Evolutionary conservation across 177 flowering plant genomes (phyloP), one percentile per base, ranked within the genome.

Genomic region (Tripterygium wilfordii): DNA sequence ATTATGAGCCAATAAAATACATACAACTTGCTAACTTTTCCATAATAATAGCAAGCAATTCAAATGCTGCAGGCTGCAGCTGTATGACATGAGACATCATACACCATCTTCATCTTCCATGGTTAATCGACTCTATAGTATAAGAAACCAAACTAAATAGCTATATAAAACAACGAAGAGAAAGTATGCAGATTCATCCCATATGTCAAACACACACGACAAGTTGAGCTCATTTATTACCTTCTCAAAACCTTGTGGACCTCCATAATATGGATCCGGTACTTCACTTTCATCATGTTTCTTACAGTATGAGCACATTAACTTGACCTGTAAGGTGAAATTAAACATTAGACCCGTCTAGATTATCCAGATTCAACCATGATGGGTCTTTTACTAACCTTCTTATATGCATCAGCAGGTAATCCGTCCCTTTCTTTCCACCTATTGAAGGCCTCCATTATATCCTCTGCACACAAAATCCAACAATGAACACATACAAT

Each of bases 231-330:
- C 15, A 42, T 14, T 35, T 12, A 32, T 55, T 79, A 94, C 99
- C 96, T 89, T 81, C 71, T 94, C 97, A 68, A 89, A 94, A 43
- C 96, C 99, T 64, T 83, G 79, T 16, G 79, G 77, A 41, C 99
- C 99, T n/a, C 99, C 97, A 74, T 94, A 86, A 50, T 94, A 89
- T 30, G 99, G 99, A 64, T 94, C 99, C 0, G 97, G 99, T 5
- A 94, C 99, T 71, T 94, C 92, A 39, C 75, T 83, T 64, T 86
- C 99, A 53, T 69, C 68, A 44, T 94, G 89, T 51, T 65, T 76
- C 73, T 87, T 89, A 61, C 99, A 94, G 54, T 79, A 94, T 8
- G 96, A 94, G 62, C 96, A 89, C 99, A 94, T 94, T 41, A 94
- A 57, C 48, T 57, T 80, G 29, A 94, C 90, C 99, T 89, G 86